Base-by-base conservation (phyloP, 768 basidiomycete genomes). In the Lactarius indigo region DNA sequence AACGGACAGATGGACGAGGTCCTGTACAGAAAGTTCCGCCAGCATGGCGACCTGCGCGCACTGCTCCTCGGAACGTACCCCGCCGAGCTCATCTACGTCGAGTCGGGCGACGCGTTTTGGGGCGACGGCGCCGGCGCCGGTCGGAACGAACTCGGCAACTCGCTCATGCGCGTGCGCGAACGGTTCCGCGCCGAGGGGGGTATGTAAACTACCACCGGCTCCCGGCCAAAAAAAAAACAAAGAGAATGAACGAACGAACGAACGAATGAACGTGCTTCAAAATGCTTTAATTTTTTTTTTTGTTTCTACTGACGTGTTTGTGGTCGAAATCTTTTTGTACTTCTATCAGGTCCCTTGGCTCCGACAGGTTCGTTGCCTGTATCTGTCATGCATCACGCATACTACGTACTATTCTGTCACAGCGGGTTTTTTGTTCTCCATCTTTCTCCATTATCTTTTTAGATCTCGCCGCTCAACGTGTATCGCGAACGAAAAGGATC, bases 1-100 rank as follows among this genome's bases (percentile, higher is more conserved):
- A 44, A 5, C 4, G 57, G 64, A 54, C 64, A 90, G 90, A 84
- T 91, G 85, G 85, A 88, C 52, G 84, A 88, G 9, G 89, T 88
- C 41, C 70, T 92, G 58, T 81, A 81, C 67, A 71, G 81, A 67
- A 94, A 94, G 73, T 88, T 93, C 71, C 81, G 77, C 57, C 91
- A 93, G 77, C 89, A 94, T 72, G 77, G 83, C 0, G 77, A 82
- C 35, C 74, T 93, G 62, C 83, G 85, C 41, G 65, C 66, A 26
- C 72, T 84, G 72, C 81, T 93, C 18, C 73, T 90, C 28, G 72
- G 75, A 26, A 91, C 90, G 3, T 83, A 81, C 10, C 71, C 79
- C 18, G 78, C 79, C 3, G 77, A 71, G 0, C 72, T 73, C 28
- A 60, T 87, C 4, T 89, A 87, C 71, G 74, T 77, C 10, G 87